A percentile compares a stretch with the other conserved stretches of the same genome.
Evolutionary conservation across 108 stramenopile species (phyloP).

Genomic region (Nannochloropsis gaditana): DNA sequence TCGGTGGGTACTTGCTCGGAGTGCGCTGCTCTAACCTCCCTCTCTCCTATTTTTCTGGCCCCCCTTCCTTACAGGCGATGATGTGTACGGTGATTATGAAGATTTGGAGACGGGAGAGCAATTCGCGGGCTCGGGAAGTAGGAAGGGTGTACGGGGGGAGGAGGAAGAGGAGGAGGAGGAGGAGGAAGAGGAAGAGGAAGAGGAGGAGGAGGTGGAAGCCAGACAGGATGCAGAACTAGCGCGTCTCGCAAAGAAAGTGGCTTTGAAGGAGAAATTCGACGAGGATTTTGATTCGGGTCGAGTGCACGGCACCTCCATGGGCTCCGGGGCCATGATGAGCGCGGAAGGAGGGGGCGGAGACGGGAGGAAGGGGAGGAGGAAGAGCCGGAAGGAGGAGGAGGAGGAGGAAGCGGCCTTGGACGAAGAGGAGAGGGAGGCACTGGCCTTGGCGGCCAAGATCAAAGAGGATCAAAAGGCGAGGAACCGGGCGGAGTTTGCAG

Average conservation of each 20-base stretch:
- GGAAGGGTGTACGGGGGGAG: not conserved
- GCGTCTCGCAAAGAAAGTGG: not conserved
- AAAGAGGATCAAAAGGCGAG: not conserved
- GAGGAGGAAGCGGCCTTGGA: constrained; percentile 1
- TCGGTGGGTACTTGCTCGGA: no score
- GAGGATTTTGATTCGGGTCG: not conserved
- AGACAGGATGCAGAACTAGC: not conserved
- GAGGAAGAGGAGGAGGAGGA: not conserved
- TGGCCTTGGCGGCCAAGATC: not conserved
- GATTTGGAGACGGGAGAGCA: not conserved
- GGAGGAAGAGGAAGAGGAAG: no score
- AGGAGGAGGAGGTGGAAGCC: no score
- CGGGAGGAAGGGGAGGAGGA: not conserved
- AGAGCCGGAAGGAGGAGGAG: constrained; percentile 17
- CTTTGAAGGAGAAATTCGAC: constrained; percentile 9
- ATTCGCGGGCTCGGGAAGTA: no score
- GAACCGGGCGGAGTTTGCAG: constrained; percentile 9
- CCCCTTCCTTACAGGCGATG: not conserved
- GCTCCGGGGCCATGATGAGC: not conserved
- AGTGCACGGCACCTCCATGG: not conserved
- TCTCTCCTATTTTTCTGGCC: no score
- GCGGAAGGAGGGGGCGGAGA: not conserved
- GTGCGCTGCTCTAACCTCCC: no score
- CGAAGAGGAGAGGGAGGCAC: constrained; percentile 11
- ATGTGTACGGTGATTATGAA: not conserved